Evolutionary conservation across 2,329 filamentous ascomycete species (phyloP), one percentile per base, ranked within the genome.

Genomic region (Colletotrichum neosansevieriae): DNA sequence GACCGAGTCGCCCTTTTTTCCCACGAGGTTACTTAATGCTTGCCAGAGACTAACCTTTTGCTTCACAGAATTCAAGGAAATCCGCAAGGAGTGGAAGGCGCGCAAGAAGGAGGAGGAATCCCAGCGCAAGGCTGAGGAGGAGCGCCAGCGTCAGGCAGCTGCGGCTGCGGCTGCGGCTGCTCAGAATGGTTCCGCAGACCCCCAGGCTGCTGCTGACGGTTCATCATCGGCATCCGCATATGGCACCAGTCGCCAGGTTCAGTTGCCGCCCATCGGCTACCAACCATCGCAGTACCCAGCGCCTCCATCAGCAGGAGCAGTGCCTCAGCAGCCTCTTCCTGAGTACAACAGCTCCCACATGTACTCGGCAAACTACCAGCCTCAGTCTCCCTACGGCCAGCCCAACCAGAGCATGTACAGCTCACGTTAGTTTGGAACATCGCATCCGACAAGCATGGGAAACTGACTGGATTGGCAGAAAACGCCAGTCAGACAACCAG

Each of bases 81-180:
- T 98, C 69, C 92, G 96, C 71, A 98, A 98, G 78, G 95, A 98
- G 77, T 99, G 96, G 96, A 99, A 98, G 84, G 93, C 93, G 44
- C 94, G 96, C 76, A 98, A 98, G 89, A 99, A 99, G 93, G 96
- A 98, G 79, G 95, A 98, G 75, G 95, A 98, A 73, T 91, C 91
- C 58, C 87, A 89, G 74, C 92, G 94, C 76, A 98, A 98, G 84
- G 92, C 92, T 12, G 93, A 94, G 10, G 95, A 98, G 72, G 94
- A 98, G 77, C 92, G 94, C 64, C 90, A 90, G 79, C 87, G 85
- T 15, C 80, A 83, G 56, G 78, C 78, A 7, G 77, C 77, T 1
- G 78, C 77, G 0, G 74, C 73, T 3, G 79, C 78, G 2, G 79
- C 79, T 11, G 87, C 88, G 34, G 90, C 86, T 6, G 84, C 85